These are phyloP conservation scores for Tolypocladium nubicola DNA, from an alignment of 2,329 filamentous ascomycete species.

Conservation along the genomic window DNA sequence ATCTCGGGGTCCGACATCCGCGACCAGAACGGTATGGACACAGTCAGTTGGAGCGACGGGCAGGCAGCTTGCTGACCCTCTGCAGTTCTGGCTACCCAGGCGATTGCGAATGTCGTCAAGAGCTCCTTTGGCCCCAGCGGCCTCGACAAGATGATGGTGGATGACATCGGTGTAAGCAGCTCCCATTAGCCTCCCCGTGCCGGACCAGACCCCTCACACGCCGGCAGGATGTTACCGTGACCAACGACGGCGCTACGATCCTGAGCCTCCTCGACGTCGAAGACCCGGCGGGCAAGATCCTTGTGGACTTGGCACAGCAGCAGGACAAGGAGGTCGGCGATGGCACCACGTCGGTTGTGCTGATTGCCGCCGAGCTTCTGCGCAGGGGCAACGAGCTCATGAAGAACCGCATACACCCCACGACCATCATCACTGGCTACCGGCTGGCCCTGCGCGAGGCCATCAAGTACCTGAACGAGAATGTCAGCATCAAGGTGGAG, in stretches of 20 bases:
- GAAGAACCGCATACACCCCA: slow-evolving; percentile 99
- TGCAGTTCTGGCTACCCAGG: slow-evolving; percentile 82
- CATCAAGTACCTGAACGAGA: slow-evolving; percentile 98
- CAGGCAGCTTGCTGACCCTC: slow-evolving; percentile 5
- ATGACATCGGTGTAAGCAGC: slow-evolving; percentile 79
- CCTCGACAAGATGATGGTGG: slow-evolving; percentile 99
- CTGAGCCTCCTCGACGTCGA: slow-evolving; percentile 92
- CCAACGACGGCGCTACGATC: slow-evolving; percentile 97
- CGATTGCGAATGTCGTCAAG: slow-evolving; percentile 97
- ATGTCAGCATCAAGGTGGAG: slow-evolving; percentile 93
- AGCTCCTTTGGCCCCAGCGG: slow-evolving; percentile 96
- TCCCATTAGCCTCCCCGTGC: neutral
- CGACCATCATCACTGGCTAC: slow-evolving; percentile 98
- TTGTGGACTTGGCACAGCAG: slow-evolving; percentile 94
- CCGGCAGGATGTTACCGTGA: slow-evolving; percentile 84
- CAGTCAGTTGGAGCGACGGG: neutral
- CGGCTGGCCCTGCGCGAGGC: slow-evolving; percentile 89
- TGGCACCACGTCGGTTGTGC: slow-evolving; percentile 93
- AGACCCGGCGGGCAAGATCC: slow-evolving; percentile 94
- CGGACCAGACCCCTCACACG: neutral
- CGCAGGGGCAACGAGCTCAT: slow-evolving; percentile 93
- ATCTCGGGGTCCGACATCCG: slow-evolving; percentile 94
- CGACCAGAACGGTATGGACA: slow-evolving; percentile 75
- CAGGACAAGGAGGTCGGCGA: slow-evolving; percentile 99
- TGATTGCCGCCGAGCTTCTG: slow-evolving; percentile 92